Conservation (phyloP, 140 eudicot genomes). For the Oenanthe javanica region DNA sequence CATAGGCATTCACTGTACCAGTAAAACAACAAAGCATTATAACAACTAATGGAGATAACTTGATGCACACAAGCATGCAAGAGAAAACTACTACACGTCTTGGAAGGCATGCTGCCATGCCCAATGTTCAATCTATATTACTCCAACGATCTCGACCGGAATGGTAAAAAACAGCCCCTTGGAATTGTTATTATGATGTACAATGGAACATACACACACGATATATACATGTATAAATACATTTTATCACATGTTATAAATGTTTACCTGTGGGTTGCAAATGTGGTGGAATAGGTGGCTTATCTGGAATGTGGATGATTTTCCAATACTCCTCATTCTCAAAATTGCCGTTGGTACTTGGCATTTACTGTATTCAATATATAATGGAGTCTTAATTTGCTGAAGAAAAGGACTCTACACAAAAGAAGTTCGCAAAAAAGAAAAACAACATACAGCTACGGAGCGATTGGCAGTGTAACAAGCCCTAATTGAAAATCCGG, state of each 20-base stretch:
- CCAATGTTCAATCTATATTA: neutral
- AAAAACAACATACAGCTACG: no score
- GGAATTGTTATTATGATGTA: no score
- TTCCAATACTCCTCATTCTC: constrained; percentile 27
- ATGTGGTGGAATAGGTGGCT: constrained; percentile 54
- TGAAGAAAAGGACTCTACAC: neutral
- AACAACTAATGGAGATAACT: neutral
- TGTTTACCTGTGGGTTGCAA: constrained; percentile 65
- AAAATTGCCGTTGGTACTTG: neutral
- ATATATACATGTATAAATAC: neutral
- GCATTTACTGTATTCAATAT: neutral
- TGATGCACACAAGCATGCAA: neutral
- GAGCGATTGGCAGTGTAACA: no score
- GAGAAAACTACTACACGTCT: neutral
- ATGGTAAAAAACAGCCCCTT: neutral
- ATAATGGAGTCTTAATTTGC: neutral
- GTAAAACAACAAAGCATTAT: constrained; percentile 7
- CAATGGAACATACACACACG: neutral
- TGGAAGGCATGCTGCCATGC: neutral
- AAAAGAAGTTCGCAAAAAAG: no score
- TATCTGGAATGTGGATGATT: constrained; percentile 75
- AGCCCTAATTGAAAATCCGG: no score
- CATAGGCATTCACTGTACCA: constrained; percentile 52
- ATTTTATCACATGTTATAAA: neutral
- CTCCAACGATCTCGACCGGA: neutral